These are phyloP conservation scores for Wickerhamiella qilinensis DNA, from an alignment of 805 yeast species.

Conservation along the genomic window DNA sequence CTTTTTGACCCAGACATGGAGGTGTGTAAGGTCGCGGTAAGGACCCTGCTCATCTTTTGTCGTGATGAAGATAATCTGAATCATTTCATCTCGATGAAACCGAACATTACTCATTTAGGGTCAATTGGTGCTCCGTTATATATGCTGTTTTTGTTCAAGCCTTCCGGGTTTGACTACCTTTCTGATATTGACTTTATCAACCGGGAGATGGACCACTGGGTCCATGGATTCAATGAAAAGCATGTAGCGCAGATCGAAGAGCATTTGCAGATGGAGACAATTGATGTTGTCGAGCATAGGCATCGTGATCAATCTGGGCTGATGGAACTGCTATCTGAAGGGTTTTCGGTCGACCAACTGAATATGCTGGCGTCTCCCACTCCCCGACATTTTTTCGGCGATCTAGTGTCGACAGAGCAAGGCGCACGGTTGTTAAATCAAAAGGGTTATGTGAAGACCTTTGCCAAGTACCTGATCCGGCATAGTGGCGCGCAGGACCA, in stretches of 20 bases:
- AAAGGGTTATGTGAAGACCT: slow-evolving; percentile 25
- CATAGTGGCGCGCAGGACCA: slow-evolving; percentile 18
- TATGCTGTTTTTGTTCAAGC: slow-evolving; percentile 44
- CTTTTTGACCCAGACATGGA: slow-evolving; percentile 48
- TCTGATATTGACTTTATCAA: slow-evolving; percentile 43
- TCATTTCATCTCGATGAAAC: slow-evolving; percentile 35
- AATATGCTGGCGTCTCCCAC: neutral
- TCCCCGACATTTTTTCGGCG: slow-evolving; percentile 66
- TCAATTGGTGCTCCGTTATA: slow-evolving; percentile 41
- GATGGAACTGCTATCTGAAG: neutral
- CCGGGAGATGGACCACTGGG: slow-evolving; percentile 55
- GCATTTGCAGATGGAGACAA: slow-evolving; percentile 15
- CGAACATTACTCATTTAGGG: slow-evolving; percentile 39
- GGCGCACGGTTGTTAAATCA: slow-evolving; percentile 50
- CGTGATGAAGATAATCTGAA: slow-evolving; percentile 31
- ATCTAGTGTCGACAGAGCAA: slow-evolving; percentile 61
- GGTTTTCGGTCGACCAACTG: neutral
- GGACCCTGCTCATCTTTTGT: slow-evolving; percentile 36
- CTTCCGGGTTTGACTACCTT: slow-evolving; percentile 55
- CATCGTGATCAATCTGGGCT: neutral
- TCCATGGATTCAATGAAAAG: slow-evolving; percentile 23
- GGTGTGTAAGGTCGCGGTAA: slow-evolving; percentile 42
- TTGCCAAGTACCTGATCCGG: slow-evolving; percentile 19
- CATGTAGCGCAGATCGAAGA: slow-evolving; percentile 22
- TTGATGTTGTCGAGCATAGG: neutral